Evolutionary conservation across 371 early-diverging fungal species (phyloP).

Genomic region (Lichtheimia ornata): DNA sequence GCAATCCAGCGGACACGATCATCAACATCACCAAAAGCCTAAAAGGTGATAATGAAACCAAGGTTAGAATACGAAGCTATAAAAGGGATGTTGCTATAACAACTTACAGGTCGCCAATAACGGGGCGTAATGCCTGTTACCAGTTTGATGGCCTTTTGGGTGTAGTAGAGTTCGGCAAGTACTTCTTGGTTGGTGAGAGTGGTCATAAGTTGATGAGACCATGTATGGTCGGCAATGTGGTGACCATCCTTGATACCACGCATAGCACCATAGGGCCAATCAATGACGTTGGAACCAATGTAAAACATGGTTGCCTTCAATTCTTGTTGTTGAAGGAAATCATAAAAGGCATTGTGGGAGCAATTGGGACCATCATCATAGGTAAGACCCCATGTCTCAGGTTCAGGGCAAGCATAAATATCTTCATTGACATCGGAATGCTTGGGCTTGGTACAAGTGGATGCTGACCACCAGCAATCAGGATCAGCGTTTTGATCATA

Average conservation of each 20-base stretch:
- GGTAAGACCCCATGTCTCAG: slow-evolving; percentile 65
- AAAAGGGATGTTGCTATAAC: slow-evolving; percentile 14
- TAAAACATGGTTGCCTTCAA: slow-evolving; percentile 72
- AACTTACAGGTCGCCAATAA: slow-evolving; percentile 53
- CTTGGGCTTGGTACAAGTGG: slow-evolving; percentile 48
- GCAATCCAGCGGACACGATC: slow-evolving; percentile 68
- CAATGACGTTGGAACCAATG: slow-evolving; percentile 67
- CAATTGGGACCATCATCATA: slow-evolving; percentile 70
- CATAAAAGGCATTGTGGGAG: slow-evolving; percentile 53
- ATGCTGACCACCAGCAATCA: slow-evolving; percentile 57
- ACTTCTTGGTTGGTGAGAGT: slow-evolving; percentile 68
- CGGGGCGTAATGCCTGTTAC: slow-evolving; percentile 53
- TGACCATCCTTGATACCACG: slow-evolving; percentile 63
- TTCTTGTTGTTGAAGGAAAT: slow-evolving; percentile 44
- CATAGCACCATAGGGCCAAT: slow-evolving; percentile 55
- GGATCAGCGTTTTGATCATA: slow-evolving; percentile 34
- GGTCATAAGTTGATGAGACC: slow-evolving; percentile 70
- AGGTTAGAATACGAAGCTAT: background rate
- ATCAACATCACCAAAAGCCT: slow-evolving; percentile 65
- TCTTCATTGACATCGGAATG: slow-evolving; percentile 36
- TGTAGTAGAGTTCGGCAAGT: slow-evolving; percentile 74
- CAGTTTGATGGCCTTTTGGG: slow-evolving; percentile 64
- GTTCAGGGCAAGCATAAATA: slow-evolving; percentile 49
- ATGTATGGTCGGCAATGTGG: slow-evolving; percentile 74
- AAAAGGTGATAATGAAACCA: background rate